Base-by-base conservation (phyloP, 768 basidiomycete species). In the Tylopilus plumbeoviolaceoides region DNA sequence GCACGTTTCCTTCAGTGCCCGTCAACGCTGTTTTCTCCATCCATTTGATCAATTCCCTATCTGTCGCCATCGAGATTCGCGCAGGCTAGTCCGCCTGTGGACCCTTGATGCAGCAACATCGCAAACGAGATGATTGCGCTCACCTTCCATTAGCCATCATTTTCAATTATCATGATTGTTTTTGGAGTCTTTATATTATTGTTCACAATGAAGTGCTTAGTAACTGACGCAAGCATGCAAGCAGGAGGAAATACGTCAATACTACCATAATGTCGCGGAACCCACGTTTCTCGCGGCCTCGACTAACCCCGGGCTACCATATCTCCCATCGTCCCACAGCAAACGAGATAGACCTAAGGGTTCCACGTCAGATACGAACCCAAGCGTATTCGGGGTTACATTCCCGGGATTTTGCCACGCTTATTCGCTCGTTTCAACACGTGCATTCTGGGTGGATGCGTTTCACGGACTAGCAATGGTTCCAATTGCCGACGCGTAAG, bases 401-500 rank as follows among this genome's bases (percentile, higher is more conserved):
- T 59, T 70, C 30, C 33, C 59, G 25, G 70, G 68, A 27, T 69
- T 68, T 36, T 69, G 65, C 31, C 68, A 59, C 27, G 68, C 70
- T 5, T 82, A 79, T 60, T 71, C 78, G 2, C 77, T 93, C 31
- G 88, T 95, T 47, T 87, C 85, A 4, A 87, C 90, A 5, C 78
- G 92, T 36, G 86, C 90, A 4, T 95, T 95, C 70, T 73, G 89
- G 54, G 81, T 92, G 55, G 92, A 95, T 67, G 77, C 80, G 7
- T 93, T 82, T 63, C 90, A 91, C 64, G 82, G 83, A 7, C 72
- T 94, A 17, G 79, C 87, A 1, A 87, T 95, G 79, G 88, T 91
- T 18, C 91, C 92, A 5, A 79, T 92, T 57, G 89, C 89, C 30
- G 92, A 94, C 71, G 78, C 79, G 87, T 90, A 64, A 68, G 84